phyloP scores from a whole-genome alignment of 225 moss, liverwort and hornwort genomes.

The Antitrichia curtipendula region DNA sequence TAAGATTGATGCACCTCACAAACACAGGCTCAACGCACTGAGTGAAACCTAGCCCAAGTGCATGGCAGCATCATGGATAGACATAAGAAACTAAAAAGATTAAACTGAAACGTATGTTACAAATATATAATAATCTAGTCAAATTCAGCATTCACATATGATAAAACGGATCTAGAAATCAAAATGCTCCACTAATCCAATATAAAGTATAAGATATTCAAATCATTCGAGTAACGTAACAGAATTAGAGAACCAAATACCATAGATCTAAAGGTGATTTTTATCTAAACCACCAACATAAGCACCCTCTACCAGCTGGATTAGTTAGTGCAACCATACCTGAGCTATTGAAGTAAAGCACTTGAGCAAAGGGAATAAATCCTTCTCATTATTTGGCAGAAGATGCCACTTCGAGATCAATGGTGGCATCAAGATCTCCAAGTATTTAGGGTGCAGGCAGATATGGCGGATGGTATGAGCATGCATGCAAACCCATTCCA shows the following conservation, averaged over 20 bases:
- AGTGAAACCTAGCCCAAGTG: conserved; percentile 88
- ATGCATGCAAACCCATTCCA: background rate
- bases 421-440: conserved; percentile 97
- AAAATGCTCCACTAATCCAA: background rate
- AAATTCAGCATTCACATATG: background rate
- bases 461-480: background rate
- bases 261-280: background rate
- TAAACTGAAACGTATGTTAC: background rate
- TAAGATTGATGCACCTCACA: conserved; percentile 92
- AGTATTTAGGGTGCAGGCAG: conserved; percentile 62
- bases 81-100: background rate
- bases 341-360: conserved; percentile 98
- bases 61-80: conserved; percentile 29
- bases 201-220: background rate
- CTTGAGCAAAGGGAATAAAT: conserved; percentile 85
- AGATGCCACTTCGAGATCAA: conserved; percentile 93
- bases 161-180: background rate
- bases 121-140: background rate
- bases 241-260: background rate
- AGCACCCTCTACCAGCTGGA: background rate
- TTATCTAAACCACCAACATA: background rate
- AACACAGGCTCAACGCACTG: conserved; percentile 97
- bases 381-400: conserved; percentile 80
- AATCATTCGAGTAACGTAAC: background rate
- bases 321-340: conserved; percentile 14